Evolutionary conservation across 2,329 filamentous ascomycete genomes (phyloP), one percentile per base, ranked within the genome.

Genomic region (Sphaceloma murrayae): DNA sequence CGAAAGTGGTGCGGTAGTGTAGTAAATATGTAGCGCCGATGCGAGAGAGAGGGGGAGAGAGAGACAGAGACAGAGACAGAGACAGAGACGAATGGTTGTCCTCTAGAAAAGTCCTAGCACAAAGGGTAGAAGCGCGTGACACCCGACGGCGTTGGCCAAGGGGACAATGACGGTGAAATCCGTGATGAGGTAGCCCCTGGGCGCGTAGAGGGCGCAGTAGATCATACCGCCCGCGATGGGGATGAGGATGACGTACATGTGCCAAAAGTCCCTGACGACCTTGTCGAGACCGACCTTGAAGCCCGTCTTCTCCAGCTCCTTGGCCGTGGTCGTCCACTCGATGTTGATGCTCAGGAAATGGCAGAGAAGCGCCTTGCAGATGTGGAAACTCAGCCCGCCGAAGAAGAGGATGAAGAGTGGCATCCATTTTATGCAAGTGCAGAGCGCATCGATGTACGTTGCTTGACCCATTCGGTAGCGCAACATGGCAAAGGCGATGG

Each of bases 101-200:
- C 17, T 4, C 43, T 49, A 52, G 46, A 52, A 52, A 29, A 52
- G 30, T 17, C 50, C 50, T n/a, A 52, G 40, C 21, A 49, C 47
- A 34, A 52, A 52, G 10, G 51, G 51, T 19, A 54, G 34, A 22
- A 54, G 32, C 3, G 48, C 49, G 34, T 54, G 53, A 22, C 50
- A 51, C 5, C 46, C 53, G n/a, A 54, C 27, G 31, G 47, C 48
- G 34, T 52, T 51, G 1, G 49, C 53, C 33, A 55, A 43, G 11
- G 53, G 53, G 16, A 54, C 46, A 26, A 55, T 50, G 2, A 51
- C 51, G 4, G 50, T 46, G 34, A 53, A 48, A 43, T 51, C 52
- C 7, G 29, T 43, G 43, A 55, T 54, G 17, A 30, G 29, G 48
- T 51, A 55, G 8, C 43, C 51, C 9, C 36, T 34, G 0, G 53